Conservation (phyloP, 768 basidiomycete genomes). For the Kwoniella sp. region DNA sequence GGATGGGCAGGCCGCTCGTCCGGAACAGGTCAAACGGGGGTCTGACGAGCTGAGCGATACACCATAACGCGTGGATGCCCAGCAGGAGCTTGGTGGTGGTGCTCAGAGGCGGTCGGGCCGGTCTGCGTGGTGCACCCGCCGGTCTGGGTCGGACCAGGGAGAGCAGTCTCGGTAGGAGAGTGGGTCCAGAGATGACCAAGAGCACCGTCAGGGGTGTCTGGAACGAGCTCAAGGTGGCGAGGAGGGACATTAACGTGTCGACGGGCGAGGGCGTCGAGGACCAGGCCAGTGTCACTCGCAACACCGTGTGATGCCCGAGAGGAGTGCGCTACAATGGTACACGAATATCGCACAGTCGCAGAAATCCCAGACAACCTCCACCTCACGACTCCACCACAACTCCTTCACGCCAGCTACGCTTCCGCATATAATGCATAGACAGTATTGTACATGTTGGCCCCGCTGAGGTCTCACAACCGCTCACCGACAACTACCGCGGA, state of each 20-base stretch:
- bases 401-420: no score
- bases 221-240: constrained; percentile 15
- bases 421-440: no score
- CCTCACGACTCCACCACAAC: no score
- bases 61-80: constrained; percentile 24
- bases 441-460: no score
- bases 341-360: no score
- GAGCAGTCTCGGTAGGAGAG: constrained; percentile 22
- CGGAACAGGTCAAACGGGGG: constrained; percentile 41
- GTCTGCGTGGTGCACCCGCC: constrained; percentile 1
- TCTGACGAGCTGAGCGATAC: constrained; percentile 19
- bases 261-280: no score
- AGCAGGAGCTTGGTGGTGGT: constrained; percentile 19
- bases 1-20: constrained; percentile 27
- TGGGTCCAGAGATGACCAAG: constrained; percentile 28
- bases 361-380: no score
- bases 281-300: no score
- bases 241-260: constrained; percentile 11
- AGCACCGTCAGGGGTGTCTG: constrained; percentile 26
- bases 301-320: no score
- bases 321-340: no score
- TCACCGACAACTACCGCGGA: no score
- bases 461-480: no score
- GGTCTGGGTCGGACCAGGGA: constrained; percentile 7
- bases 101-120: neutral